A percentile compares a stretch with the other conserved stretches of the same genome.
These are phyloP conservation scores for Xylaria hypoxylon DNA, from an alignment of 2,329 filamentous ascomycete genomes.

Conservation along the genomic window DNA sequence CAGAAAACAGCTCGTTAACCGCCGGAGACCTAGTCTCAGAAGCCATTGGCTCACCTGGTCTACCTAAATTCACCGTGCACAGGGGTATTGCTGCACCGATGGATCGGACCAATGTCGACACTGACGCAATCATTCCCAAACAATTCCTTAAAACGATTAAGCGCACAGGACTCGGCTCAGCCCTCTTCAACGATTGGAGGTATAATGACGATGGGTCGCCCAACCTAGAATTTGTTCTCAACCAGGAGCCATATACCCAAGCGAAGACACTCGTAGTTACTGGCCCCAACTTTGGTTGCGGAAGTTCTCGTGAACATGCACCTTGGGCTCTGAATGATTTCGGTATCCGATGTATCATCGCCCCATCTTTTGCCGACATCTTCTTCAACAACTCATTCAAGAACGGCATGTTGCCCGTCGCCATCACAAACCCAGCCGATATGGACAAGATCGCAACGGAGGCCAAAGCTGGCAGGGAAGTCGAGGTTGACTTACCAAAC, in stretches of 20 bases:
- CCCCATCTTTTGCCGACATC: conserved; percentile 84
- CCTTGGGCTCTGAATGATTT: conserved; percentile 98
- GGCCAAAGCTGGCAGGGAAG: conserved; percentile 81
- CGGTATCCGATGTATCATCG: conserved; percentile 93
- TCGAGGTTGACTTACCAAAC: conserved; percentile 89
- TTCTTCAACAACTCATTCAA: conserved; percentile 99
- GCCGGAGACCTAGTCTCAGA: conserved; percentile 69
- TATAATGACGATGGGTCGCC: conserved; percentile 79
- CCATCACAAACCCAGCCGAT: conserved; percentile 73
- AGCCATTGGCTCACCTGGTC: conserved; percentile 68
- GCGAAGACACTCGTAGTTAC: conserved; percentile 93
- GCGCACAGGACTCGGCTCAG: conserved; percentile 89
- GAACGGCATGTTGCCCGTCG: conserved; percentile 96
- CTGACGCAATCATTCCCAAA: conserved; percentile 99
- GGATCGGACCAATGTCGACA: conserved; percentile 92
- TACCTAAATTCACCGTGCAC: conserved; percentile 85
- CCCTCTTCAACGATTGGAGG: conserved; percentile 87
- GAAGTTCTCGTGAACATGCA: conserved; percentile 91
- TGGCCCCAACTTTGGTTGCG: conserved; percentile 95
- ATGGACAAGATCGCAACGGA: conserved; percentile 80
- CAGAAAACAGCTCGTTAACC: conserved; percentile 72
- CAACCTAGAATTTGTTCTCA: conserved; percentile 86
- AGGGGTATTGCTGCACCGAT: conserved; percentile 90
- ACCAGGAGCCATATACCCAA: conserved; percentile 85
- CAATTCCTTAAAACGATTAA: conserved; percentile 99